These are phyloP conservation scores for Curvularia hawaiiensis DNA, from an alignment of 2,329 filamentous ascomycete species.

Conservation along the genomic window DNA sequence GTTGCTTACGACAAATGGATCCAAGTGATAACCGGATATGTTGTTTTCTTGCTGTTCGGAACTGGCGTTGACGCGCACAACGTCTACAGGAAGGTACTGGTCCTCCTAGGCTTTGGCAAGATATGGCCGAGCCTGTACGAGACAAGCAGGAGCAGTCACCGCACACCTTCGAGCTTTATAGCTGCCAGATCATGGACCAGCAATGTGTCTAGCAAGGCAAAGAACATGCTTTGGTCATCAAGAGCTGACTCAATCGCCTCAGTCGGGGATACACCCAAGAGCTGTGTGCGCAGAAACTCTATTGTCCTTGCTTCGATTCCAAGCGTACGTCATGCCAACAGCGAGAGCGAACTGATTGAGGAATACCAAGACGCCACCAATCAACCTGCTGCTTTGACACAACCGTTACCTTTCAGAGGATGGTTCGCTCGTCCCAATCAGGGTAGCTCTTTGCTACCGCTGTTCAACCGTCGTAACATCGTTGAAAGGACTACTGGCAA, in stretches of 20 bases:
- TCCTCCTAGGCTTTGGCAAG: constrained; percentile 34
- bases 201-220: constrained; percentile 30
- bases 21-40: constrained; percentile 57
- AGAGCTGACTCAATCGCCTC: constrained; percentile 20
- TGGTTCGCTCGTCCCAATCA: constrained; percentile 21
- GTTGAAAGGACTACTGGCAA: constrained; percentile 2
- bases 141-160: constrained; percentile 19
- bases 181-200: constrained; percentile 25
- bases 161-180: constrained; percentile 23
- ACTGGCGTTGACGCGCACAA: constrained; percentile 63
- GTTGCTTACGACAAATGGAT: constrained; percentile 64
- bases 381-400: neutral
- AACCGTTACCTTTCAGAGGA: constrained; percentile 25
- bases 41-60: constrained; percentile 69
- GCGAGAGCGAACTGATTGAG: constrained; percentile 13
- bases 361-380: neutral
- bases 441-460: constrained; percentile 22
- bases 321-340: constrained; percentile 14
- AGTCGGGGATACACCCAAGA: constrained; percentile 11
- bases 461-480: constrained; percentile 19
- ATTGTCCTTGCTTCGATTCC: constrained; percentile 2
- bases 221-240: constrained; percentile 29
- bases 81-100: constrained; percentile 35
- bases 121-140: constrained; percentile 38
- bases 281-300: constrained; percentile 13